Evolutionary conservation across 176 grass and related monocot genomes (phyloP).

Genomic region (Neostapfia colusana): DNA sequence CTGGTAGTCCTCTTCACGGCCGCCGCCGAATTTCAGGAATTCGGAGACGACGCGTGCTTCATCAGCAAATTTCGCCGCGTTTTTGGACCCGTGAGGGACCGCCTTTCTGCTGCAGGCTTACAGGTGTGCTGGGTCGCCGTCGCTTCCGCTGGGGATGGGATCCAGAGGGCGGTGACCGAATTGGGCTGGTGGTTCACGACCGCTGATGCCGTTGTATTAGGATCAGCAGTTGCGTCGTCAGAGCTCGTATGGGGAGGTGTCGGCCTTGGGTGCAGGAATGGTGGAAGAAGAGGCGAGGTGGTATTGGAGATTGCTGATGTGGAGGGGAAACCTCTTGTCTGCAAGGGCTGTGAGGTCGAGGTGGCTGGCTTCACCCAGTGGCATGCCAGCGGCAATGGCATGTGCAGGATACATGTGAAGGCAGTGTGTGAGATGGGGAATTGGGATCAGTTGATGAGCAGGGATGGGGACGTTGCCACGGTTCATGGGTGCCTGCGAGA

Average conservation of each 20-base stretch:
- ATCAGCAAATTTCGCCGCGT: conserved; percentile 25
- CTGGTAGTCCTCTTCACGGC: conserved; percentile 57
- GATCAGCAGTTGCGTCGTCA: conserved; percentile 48
- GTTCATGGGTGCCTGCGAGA: conserved; percentile 48
- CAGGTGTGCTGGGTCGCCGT: conserved; percentile 58
- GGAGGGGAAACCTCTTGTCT: conserved; percentile 53
- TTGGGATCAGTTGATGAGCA: conserved; percentile 31
- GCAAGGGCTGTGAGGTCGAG: conserved; percentile 59
- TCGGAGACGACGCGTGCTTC: not conserved
- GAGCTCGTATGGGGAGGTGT: conserved; percentile 49
- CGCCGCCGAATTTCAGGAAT: conserved; percentile 30
- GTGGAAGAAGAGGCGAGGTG: conserved; percentile 44
- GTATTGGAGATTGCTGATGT: conserved; percentile 61
- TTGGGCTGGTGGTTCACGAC: conserved; percentile 58
- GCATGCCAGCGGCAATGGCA: not conserved
- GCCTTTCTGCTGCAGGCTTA: conserved; percentile 41
- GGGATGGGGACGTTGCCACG: conserved; percentile 47
- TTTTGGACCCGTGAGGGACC: conserved; percentile 54
- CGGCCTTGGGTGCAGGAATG: conserved; percentile 20
- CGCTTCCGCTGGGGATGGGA: not conserved
- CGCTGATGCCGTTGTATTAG: conserved; percentile 47
- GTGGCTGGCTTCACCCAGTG: conserved; percentile 23
- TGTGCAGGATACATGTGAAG: conserved; percentile 59
- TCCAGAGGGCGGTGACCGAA: conserved; percentile 45
- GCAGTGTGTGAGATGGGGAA: conserved; percentile 47